A percentile compares a stretch with the other conserved stretches of the same genome.
phyloP scores from a whole-genome alignment of 352 stramenopile genomes.

The Phytopythium delawarense region DNA sequence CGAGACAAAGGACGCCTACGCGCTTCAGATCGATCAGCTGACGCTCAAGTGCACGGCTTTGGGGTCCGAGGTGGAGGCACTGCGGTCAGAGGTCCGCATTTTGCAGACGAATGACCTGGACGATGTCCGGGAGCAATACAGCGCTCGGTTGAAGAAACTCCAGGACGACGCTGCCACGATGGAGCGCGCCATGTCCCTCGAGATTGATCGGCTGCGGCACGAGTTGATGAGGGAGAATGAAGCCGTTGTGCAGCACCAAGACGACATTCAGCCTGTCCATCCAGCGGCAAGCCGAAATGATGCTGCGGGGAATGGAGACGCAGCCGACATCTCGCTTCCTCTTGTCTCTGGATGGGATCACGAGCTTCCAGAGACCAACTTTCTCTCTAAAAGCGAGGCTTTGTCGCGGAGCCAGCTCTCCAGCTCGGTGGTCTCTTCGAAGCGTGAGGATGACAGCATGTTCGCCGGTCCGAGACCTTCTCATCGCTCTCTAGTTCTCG shows the following conservation, averaged over 20 bases:
- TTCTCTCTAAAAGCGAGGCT: conserved; percentile 19
- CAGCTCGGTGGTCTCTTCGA: conserved; percentile 15
- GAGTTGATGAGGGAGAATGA: conserved; percentile 38
- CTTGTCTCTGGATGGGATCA: conserved; percentile 19
- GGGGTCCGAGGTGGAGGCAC: conserved; percentile 45
- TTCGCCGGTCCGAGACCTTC: background rate
- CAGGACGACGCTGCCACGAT: conserved; percentile 38
- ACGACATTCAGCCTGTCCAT: background rate
- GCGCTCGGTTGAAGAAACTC: conserved; percentile 38
- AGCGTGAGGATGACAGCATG: background rate
- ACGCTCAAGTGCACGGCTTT: conserved; percentile 29
- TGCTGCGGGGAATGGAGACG: background rate
- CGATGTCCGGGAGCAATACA: conserved; percentile 39
- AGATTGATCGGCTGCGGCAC: conserved; percentile 51
- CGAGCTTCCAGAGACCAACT: conserved; percentile 24
- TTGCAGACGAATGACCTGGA: conserved; percentile 62
- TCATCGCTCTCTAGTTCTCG: background rate
- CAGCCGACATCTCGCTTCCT: conserved; percentile 21
- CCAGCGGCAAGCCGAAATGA: background rate
- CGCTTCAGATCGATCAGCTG: conserved; percentile 44
- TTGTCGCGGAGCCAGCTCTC: conserved; percentile 61
- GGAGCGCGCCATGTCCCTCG: conserved; percentile 41
- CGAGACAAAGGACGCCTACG: conserved; percentile 49
- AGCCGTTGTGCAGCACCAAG: background rate
- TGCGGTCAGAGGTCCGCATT: conserved; percentile 59